Base-by-base conservation (phyloP, 495 filamentous ascomycete genomes). In the Penicillium coprophilum region DNA sequence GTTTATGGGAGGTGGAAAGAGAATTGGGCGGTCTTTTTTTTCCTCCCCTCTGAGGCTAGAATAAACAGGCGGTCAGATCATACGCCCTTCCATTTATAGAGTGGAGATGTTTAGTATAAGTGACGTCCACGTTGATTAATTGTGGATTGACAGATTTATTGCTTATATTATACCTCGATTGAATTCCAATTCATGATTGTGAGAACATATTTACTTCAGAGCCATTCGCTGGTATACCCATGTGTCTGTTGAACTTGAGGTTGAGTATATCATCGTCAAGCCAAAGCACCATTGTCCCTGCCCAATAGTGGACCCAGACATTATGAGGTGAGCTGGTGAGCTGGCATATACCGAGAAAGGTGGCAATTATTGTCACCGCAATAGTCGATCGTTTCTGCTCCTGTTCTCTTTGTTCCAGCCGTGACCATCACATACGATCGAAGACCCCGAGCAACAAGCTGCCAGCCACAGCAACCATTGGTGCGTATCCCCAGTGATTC, bases 401-500 rank as follows among this genome's bases (percentile, higher is more conserved):
- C 31, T 34, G 30, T 24, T 21, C 10, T 10, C 52, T 38, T 28
- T 31, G 27, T 52, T 46, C 43, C 51, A 54, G 24, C 20, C 36
- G 43, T 31, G 19, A 34, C 52, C 9, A 7, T 46, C 32, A 36
- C 45, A 28, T 4, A 21, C 46, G 13, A 47, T 55, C 51, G 27
- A 58, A 44, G 24, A 36, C 24, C 24, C 47, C 53, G 27, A 57
- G 49, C 53, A 73, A 55, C 63, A 71, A 32, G 45, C 50, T 60
- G 28, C 76, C 78, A 41, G 77, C 59, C 12, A 61, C 55, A 13
- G 63, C 57, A 24, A 79, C 49, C 46, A 77, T 47, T 13, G 77
- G 77, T 20, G 77, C 79, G 70, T 83, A 83, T 7, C 76, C 72
- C 79, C 80, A 85, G 61, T 84, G 82, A 63, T 71, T 75, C 80